Evolutionary conservation across 2,329 filamentous ascomycete genomes (phyloP).

Genomic region (Aspergillus fischeri): DNA sequence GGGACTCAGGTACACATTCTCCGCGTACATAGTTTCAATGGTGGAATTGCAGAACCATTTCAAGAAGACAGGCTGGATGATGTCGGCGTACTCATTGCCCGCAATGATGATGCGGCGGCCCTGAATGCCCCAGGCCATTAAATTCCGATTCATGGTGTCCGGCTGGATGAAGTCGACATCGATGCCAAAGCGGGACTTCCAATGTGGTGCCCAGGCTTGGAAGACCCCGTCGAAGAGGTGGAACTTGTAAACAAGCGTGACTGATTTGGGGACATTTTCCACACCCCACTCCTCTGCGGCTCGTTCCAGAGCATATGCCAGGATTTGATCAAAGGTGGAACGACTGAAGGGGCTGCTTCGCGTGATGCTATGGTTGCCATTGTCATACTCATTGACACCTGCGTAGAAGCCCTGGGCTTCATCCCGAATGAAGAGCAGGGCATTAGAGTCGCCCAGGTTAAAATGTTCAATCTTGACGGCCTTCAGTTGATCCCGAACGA

Average conservation of each 20-base stretch:
- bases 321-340: neutral
- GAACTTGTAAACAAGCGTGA: slow-evolving; percentile 4
- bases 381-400: neutral
- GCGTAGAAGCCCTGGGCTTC: slow-evolving; percentile 4
- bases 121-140: slow-evolving; percentile 1
- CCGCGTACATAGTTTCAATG: slow-evolving; percentile 1
- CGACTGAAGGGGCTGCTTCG: slow-evolving; percentile 1
- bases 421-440: neutral
- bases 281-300: neutral
- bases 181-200: neutral
- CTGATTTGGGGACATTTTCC: neutral
- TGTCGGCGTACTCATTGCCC: slow-evolving; percentile 3
- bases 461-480: slow-evolving; percentile 3
- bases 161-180: slow-evolving; percentile 1
- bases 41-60: slow-evolving; percentile 1
- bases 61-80: slow-evolving; percentile 3
- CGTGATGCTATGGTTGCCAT: neutral
- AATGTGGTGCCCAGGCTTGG: slow-evolving; percentile 1
- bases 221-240: slow-evolving; percentile 4
- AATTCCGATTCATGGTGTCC: slow-evolving; percentile 2
- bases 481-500: neutral
- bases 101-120: slow-evolving; percentile 1
- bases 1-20: slow-evolving; percentile 1
- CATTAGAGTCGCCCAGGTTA: neutral
- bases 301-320: neutral